Percentiles rank a stretch among this genome's conserved stretches.
Conservation (phyloP, 306 rosid species). For the Castanea sativa region DNA sequence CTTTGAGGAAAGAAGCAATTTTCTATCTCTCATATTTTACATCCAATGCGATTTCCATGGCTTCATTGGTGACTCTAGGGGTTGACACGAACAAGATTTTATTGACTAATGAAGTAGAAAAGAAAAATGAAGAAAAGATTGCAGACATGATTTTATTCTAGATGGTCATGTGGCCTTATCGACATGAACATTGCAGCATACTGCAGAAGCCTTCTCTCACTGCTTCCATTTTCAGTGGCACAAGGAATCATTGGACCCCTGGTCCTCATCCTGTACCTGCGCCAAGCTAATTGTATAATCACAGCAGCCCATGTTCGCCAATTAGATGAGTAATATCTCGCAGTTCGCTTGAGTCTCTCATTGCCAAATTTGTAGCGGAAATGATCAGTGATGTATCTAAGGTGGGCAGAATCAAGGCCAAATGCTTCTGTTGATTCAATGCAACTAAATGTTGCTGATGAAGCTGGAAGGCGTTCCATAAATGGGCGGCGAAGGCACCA, state of each 20-base stretch:
- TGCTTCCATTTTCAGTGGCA: conserved; percentile 39
- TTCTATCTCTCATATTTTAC: neutral
- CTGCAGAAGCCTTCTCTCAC: conserved; percentile 69
- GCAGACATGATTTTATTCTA: conserved; percentile 40
- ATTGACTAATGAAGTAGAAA: neutral
- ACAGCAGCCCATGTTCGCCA: conserved; percentile 99
- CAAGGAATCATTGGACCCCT: conserved; percentile 73
- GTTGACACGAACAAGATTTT: conserved; percentile 4
- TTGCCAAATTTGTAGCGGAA: conserved; percentile 91
- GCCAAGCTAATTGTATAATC: conserved; percentile 84
- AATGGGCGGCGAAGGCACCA: conserved; percentile 96
- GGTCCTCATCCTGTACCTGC: conserved; percentile 80
- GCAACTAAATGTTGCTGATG: conserved; percentile 80
- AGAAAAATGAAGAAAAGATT: neutral
- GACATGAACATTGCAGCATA: conserved; percentile 99
- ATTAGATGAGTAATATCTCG: conserved; percentile 94
- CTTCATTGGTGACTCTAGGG: neutral
- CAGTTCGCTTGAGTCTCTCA: conserved; percentile 84
- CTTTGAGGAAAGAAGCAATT: neutral
- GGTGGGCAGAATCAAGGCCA: conserved; percentile 57
- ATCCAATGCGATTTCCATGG: neutral
- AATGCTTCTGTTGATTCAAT: conserved; percentile 86
- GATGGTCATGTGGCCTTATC: conserved; percentile 93
- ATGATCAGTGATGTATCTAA: conserved; percentile 87
- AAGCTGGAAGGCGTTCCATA: conserved; percentile 73